Evolutionary conservation across 805 yeast genomes (phyloP).

Genomic region (Starmerella powellii): DNA sequence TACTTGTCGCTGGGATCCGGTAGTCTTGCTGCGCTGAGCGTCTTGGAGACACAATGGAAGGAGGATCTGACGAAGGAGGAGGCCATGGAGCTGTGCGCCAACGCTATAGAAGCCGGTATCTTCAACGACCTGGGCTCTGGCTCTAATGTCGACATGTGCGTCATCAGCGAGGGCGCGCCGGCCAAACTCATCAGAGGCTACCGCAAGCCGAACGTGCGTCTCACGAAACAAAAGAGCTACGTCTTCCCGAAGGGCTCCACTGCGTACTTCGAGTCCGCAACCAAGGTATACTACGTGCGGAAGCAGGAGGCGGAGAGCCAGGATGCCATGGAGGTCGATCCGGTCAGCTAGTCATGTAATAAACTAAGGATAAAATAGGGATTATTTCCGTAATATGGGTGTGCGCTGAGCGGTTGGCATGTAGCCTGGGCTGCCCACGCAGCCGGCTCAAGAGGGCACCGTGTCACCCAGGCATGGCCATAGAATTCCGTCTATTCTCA

Average conservation of each 20-base stretch:
- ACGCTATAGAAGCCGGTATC: conserved; percentile 94
- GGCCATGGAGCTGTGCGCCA: conserved; percentile 81
- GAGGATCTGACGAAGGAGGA: conserved; percentile 69
- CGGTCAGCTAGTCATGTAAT: conserved; percentile 10
- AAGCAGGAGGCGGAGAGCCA: conserved; percentile 42
- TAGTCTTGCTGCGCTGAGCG: conserved; percentile 97
- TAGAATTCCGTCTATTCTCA: no score
- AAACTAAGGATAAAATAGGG: neutral
- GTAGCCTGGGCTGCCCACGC: no score
- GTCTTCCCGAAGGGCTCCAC: conserved; percentile 92
- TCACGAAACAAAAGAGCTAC: conserved; percentile 67
- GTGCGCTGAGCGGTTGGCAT: no score
- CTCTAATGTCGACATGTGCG: conserved; percentile 94
- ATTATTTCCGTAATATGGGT: no score
- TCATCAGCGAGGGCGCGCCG: conserved; percentile 72
- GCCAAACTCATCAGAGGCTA: conserved; percentile 77
- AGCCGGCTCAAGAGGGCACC: no score
- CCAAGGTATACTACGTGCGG: conserved; percentile 33
- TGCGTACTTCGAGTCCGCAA: conserved; percentile 54
- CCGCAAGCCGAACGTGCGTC: conserved; percentile 82
- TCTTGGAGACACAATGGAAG: conserved; percentile 79
- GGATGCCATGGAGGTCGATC: conserved; percentile 44
- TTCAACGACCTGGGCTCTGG: conserved; percentile 99
- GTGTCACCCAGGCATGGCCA: no score
- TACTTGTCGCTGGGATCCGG: conserved; percentile 93